Base-by-base conservation (phyloP, 495 filamentous ascomycete species). In the Neurospora tetraspora region DNA sequence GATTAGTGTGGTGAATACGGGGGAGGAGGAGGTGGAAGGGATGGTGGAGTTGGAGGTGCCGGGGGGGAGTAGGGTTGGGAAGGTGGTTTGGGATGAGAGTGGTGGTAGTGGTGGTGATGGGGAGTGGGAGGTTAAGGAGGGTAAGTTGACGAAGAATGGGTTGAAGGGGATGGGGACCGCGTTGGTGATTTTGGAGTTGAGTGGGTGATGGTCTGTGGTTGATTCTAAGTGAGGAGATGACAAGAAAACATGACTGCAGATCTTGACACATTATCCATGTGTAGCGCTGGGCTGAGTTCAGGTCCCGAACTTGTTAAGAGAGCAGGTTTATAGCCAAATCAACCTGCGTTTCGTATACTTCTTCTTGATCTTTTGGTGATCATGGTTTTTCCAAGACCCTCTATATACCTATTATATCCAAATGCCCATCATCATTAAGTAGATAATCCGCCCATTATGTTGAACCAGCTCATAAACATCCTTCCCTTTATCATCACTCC, bases 1-100 rank as follows among this genome's bases (percentile, higher is more conserved):
- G 80, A 78, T 87, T 4, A 81, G 82, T 7, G 78, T 87, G 23
- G 84, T 84, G 1, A 86, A 85, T 74, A 79, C 77, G 1, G 83
- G 79, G 3, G 80, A 82, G 70, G 78, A 74, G 2, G 77, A 78
- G 5, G 71, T 83, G 0, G 38, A 38, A 1, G 69, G 34, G 5
- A 5, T 70, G 3, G 77, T 84, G 11, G 74, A 76, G 12, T 69
- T 84, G 16, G 6, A 70, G 9, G 53, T 80, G 45, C 77, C 80
- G 16, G 38, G 6, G 6, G 53, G 53, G 39, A 2, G 16, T 27
- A 43, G 5, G 23, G 69, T 68, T 40, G 74, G 31, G 23, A 76
- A 70, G 37, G 70, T 65, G 9, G 73, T 81, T 31, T 73, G 53
- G 69, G 70, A 72, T 39, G 72, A 47, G 27, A 73, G 72, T n/a